Evolutionary conservation across 2,329 filamentous ascomycete genomes (phyloP).

Genomic region (Cordyceps sp.): DNA sequence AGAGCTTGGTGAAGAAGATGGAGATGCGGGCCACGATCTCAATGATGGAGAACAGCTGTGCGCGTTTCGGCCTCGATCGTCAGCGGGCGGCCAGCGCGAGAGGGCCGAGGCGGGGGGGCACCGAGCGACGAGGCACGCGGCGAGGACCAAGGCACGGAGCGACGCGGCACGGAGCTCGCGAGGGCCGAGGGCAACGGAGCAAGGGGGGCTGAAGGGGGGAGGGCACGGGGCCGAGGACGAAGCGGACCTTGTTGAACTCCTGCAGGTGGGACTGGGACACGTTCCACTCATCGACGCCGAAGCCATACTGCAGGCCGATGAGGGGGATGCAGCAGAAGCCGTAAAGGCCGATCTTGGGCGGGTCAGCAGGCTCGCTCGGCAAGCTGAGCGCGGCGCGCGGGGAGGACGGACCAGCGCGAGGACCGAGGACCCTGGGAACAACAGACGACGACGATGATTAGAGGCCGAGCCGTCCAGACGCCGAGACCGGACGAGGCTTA

Average conservation of each 20-base stretch:
- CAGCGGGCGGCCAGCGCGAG: no score
- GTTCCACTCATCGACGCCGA: neutral
- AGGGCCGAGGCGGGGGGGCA: no score
- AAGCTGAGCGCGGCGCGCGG: no score
- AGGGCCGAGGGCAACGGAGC: no score
- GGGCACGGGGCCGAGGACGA: no score
- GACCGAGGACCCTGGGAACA: neutral
- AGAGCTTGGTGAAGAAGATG: slow-evolving; percentile 1
- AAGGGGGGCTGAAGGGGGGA: no score
- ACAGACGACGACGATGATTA: neutral
- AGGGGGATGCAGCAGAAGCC: neutral
- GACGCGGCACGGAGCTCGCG: no score
- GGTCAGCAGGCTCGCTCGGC: neutral
- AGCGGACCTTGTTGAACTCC: neutral
- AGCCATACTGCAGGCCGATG: neutral
- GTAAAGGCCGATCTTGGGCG: neutral
- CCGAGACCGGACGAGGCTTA: no score
- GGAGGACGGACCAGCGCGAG: neutral
- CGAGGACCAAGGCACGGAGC: no score
- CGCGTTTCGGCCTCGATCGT: no score
- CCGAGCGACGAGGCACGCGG: no score
- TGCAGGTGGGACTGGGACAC: neutral
- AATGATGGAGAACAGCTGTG: neutral
- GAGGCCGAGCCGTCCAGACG: no score
- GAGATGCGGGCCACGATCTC: slow-evolving; percentile 1